Conservation (phyloP, 495 filamentous ascomycete genomes). For the Lineolata rhizophorae region DNA sequence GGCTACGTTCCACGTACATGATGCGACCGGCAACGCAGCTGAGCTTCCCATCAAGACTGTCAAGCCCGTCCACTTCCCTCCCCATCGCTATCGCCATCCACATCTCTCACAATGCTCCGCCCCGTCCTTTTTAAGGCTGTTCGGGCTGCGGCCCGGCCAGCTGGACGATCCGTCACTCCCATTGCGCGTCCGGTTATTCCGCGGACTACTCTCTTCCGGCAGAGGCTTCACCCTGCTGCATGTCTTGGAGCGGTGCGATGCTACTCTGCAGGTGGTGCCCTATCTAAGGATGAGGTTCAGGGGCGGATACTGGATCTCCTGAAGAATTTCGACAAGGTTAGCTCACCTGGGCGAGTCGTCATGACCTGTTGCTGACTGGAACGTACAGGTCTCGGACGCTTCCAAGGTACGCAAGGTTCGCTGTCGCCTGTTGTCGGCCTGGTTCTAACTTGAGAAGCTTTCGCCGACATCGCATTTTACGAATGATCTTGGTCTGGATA, state of each 20-base stretch:
- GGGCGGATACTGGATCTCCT: conserved; percentile 81
- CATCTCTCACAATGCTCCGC: conserved; percentile 51
- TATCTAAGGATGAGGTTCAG: conserved; percentile 68
- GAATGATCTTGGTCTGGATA: conserved; percentile 90
- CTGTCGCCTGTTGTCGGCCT: conserved; percentile 1
- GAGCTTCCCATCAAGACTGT: too few species aligned
- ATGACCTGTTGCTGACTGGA: conserved; percentile 3
- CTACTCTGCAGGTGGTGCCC: conserved; percentile 64
- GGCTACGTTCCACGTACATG: too few species aligned
- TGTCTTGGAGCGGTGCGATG: conserved; percentile 42
- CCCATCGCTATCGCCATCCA: background rate
- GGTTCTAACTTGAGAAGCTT: background rate
- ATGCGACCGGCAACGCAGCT: too few species aligned
- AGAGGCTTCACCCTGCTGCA: conserved; percentile 31
- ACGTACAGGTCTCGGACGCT: conserved; percentile 17
- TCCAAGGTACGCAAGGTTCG: conserved; percentile 18
- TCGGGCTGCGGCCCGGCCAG: conserved; percentile 28
- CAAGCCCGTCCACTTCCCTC: too few species aligned
- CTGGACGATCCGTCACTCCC: conserved; percentile 19
- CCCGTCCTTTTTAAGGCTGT: conserved; percentile 49
- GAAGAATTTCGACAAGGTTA: conserved; percentile 92
- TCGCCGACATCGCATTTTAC: conserved; percentile 52
- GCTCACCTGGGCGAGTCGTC: conserved; percentile 12
- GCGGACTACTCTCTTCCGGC: conserved; percentile 29
- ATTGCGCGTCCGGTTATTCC: conserved; percentile 9